A percentile compares a stretch with the other conserved stretches of the same genome.
These are phyloP conservation scores for Pisolithus albus DNA, from an alignment of 768 basidiomycete genomes.

Conservation along the genomic window DNA sequence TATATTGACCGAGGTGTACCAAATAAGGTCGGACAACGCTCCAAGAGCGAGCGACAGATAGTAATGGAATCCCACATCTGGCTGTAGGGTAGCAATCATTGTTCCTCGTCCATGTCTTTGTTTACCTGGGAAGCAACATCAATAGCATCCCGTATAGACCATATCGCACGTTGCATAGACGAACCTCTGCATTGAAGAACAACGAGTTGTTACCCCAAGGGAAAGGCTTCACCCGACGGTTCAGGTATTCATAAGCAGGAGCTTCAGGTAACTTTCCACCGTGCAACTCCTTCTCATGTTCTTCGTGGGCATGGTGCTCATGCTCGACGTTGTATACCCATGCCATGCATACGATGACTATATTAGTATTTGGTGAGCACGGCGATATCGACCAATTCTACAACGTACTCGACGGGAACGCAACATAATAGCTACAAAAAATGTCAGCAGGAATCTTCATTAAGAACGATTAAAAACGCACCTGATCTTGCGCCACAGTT, in stretches of 20 bases:
- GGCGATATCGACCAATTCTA: slow-evolving; percentile 4
- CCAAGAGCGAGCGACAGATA: slow-evolving; percentile 31
- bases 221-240: slow-evolving; percentile 69
- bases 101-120: slow-evolving; percentile 48
- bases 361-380: slow-evolving; percentile 6
- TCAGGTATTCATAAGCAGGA: slow-evolving; percentile 73
- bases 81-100: slow-evolving; percentile 1
- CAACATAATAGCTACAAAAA: slow-evolving; percentile 57
- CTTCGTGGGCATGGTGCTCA: slow-evolving; percentile 65
- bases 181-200: slow-evolving; percentile 75
- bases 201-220: slow-evolving; percentile 82
- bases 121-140: slow-evolving; percentile 39
- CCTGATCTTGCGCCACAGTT: slow-evolving; percentile 88
- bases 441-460: slow-evolving; percentile 5
- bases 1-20: no score
- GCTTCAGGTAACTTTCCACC: slow-evolving; percentile 63
- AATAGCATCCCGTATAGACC: neutral
- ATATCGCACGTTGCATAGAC: neutral
- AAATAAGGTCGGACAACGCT: no score
- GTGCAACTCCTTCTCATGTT: slow-evolving; percentile 67
- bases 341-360: slow-evolving; percentile 22
- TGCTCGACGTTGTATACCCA: slow-evolving; percentile 49
- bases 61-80: neutral
- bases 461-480: slow-evolving; percentile 25
- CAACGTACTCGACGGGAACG: slow-evolving; percentile 65